phyloP scores from a whole-genome alignment of 2,329 filamentous ascomycete genomes.

The Claviceps quebecensis region DNA sequence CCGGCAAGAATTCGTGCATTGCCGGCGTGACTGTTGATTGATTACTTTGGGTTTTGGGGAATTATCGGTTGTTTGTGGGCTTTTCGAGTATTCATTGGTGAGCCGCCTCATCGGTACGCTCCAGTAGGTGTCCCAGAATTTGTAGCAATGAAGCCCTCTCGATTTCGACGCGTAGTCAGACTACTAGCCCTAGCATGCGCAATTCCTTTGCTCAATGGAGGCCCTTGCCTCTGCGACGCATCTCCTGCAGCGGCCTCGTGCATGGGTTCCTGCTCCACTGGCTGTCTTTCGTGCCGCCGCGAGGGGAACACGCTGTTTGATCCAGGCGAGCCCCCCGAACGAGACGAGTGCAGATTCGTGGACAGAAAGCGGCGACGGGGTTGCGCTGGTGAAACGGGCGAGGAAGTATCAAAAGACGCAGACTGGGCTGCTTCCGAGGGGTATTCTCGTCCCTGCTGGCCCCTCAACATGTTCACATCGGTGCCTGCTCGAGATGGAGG shows the following conservation, averaged over 20 bases:
- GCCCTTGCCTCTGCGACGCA: constrained; percentile 6
- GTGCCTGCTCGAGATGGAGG: constrained; percentile 45
- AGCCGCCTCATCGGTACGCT: constrained; percentile 30
- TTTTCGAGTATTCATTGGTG: constrained; percentile 8
- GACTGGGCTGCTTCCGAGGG: constrained; percentile 17
- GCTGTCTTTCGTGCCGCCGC: constrained; percentile 34
- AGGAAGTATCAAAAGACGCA: constrained; percentile 19
- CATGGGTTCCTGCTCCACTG: constrained; percentile 23
- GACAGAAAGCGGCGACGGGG: constrained; percentile 39
- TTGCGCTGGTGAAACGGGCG: constrained; percentile 29
- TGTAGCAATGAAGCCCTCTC: constrained; percentile 24
- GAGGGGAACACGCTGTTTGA: constrained; percentile 26
- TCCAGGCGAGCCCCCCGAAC: constrained; percentile 26
- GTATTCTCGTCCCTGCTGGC: constrained; percentile 14
- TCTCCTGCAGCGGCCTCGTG: background rate
- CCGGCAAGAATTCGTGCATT: constrained; percentile 4
- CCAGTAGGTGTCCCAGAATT: constrained; percentile 25
- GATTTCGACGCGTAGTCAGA: constrained; percentile 27
- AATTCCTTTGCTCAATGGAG: constrained; percentile 28
- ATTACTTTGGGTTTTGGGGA: too few species aligned
- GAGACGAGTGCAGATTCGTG: constrained; percentile 31
- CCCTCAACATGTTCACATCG: constrained; percentile 31
- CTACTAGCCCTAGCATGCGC: constrained; percentile 31
- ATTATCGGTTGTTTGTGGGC: too few species aligned
- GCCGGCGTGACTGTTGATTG: constrained; percentile 14